Evolutionary conservation across 257 asterid species (phyloP).

Genomic region (Nicotiana sylvestris): DNA sequence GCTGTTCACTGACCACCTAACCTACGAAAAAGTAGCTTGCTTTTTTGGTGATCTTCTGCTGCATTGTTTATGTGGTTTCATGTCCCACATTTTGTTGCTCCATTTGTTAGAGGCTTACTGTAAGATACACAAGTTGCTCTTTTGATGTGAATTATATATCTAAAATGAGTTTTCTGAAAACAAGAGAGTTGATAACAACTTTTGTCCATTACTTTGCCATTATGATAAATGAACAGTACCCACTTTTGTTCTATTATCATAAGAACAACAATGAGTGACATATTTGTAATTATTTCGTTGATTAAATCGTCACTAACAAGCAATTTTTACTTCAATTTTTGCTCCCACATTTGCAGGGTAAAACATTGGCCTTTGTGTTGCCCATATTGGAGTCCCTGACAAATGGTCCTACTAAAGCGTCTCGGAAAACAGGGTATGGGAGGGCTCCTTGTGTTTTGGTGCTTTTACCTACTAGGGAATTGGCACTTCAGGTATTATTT

Average conservation of each 20-base stretch:
- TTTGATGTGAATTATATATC: neutral
- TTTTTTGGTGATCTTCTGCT: neutral
- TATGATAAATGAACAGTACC: neutral
- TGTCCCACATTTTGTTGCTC: neutral
- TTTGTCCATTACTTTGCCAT: neutral
- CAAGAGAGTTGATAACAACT: neutral
- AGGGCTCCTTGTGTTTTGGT: slow-evolving; percentile 84
- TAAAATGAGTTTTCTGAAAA: neutral
- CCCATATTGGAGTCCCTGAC: slow-evolving; percentile 85
- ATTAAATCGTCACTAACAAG: neutral
- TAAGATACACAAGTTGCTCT: neutral
- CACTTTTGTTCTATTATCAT: neutral
- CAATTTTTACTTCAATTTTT: neutral
- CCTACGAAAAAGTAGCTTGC: neutral
- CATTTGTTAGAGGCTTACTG: neutral
- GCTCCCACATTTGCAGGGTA: slow-evolving; percentile 46
- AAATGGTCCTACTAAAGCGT: slow-evolving; percentile 56
- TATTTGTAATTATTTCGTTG: neutral
- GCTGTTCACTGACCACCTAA: neutral
- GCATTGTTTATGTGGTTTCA: neutral
- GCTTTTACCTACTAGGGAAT: slow-evolving; percentile 91
- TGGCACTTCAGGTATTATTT: slow-evolving; percentile 74
- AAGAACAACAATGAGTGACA: neutral
- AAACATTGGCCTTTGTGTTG: slow-evolving; percentile 89
- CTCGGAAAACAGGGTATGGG: slow-evolving; percentile 72